A percentile compares a stretch with the other conserved stretches of the same genome.
These are phyloP conservation scores for Puccinia polysora DNA, from an alignment of 1,284 basidiomycete genomes.

Conservation along the genomic window DNA sequence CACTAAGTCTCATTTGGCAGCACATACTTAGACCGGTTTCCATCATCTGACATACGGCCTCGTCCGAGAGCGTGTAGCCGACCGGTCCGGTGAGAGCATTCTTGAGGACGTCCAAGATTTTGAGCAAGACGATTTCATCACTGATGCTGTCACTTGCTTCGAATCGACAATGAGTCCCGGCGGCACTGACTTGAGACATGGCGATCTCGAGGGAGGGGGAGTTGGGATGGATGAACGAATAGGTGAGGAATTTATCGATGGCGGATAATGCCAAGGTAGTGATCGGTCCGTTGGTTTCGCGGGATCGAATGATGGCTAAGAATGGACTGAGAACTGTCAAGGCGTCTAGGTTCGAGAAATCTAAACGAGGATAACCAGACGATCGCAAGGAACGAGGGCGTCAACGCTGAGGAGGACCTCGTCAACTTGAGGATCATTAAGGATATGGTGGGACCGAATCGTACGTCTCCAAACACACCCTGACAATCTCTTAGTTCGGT, in stretches of 20 bases:
- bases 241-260: slow-evolving; percentile 78
- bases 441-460: neutral
- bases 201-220: slow-evolving; percentile 58
- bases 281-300: slow-evolving; percentile 86
- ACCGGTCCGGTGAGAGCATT: slow-evolving; percentile 69
- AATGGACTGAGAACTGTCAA: slow-evolving; percentile 72
- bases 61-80: slow-evolving; percentile 72
- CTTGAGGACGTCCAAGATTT: slow-evolving; percentile 84
- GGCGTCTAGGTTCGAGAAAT: slow-evolving; percentile 47
- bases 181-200: slow-evolving; percentile 76
- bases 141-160: slow-evolving; percentile 92
- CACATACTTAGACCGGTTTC: slow-evolving; percentile 96
- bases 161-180: slow-evolving; percentile 93
- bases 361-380: slow-evolving; percentile 58
- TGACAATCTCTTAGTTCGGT: slow-evolving; percentile 66
- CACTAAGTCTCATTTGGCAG: slow-evolving; percentile 90
- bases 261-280: slow-evolving; percentile 82
- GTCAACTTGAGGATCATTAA: no score
- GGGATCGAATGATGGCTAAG: slow-evolving; percentile 84
- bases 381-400: slow-evolving; percentile 60
- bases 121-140: slow-evolving; percentile 89
- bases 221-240: slow-evolving; percentile 63
- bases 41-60: slow-evolving; percentile 95
- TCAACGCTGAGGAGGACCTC: slow-evolving; percentile 34
- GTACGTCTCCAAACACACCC: slow-evolving; percentile 59